Base-by-base conservation (phyloP, 257 asterid species). In the Verbena officinalis region DNA sequence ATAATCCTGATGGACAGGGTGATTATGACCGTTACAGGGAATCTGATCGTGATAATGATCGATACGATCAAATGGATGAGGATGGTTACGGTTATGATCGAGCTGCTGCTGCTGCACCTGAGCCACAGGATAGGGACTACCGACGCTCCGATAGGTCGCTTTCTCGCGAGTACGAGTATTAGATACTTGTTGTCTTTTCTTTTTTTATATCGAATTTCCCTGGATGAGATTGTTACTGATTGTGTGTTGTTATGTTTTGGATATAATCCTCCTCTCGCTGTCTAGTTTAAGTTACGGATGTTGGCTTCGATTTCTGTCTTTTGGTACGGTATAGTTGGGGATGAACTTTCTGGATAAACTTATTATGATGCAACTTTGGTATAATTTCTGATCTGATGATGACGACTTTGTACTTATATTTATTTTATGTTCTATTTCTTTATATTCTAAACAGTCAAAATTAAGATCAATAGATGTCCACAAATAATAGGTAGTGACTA, bases 61-160 rank as follows among this genome's bases (percentile, higher is more conserved):
- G 83, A 17, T 84, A 91, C 66, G 87, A 86, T 66, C 87, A 77
- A 64, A 81, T 83, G 96, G 96, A 86, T 7, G 97, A 83, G 44
- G 96, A 84, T 40, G 80, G 65, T 46, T 84, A 84, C 72, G 89
- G 85, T 17, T 86, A 80, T 73, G 94, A 83, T 45, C 80, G 78
- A 42, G 80, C 70, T 13, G 77, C 82, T 22, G 69, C 92, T 21
- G 80, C 70, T 13, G 77, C 82, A 27, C 69, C 92, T 21, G 86
- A 86, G 76, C 69, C 80, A 12, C 75, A 71, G 36, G 98, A 77
- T 63, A 80, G 70, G 56, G 88, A 84, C 13, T 64, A 78, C 73
- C 66, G 70, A 34, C 83, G 77, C 20, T 76, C 87, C 4, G 90
- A 83, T 27, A 73, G 95, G 83, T 81, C 85, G 3, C 78, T 39